Conservation (phyloP, 202 grass and related monocot genomes). For the Eragrostis tef region DNA sequence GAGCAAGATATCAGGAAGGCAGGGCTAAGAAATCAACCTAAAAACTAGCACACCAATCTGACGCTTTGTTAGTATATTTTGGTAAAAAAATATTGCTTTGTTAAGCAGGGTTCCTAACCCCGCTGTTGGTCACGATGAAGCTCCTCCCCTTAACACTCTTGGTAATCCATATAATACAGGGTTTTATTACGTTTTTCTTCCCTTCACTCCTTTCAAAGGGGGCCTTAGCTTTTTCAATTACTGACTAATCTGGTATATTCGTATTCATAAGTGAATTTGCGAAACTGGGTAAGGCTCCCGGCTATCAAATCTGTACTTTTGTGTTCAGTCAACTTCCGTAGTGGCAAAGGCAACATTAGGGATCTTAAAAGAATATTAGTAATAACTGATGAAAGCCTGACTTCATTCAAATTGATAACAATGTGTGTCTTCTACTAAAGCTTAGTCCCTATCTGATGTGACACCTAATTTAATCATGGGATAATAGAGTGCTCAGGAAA, state of each 20-base stretch:
- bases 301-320: background rate
- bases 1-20: no score
- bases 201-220: background rate
- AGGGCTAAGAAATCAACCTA: no score
- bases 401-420: background rate
- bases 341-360: background rate
- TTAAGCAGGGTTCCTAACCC: no score
- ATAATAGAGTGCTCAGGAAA: background rate
- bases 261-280: background rate
- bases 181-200: background rate
- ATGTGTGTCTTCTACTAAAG: background rate
- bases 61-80: no score
- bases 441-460: background rate
- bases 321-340: slow-evolving; percentile 1
- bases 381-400: background rate
- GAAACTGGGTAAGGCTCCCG: background rate
- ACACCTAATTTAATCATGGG: background rate
- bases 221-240: background rate
- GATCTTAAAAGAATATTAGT: background rate
- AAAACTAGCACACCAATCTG: no score
- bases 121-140: no score
- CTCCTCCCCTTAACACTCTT: background rate
- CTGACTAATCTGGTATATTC: background rate
- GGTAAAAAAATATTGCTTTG: no score
- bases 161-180: no score